Base-by-base conservation (phyloP, 768 basidiomycete genomes). In the Clitopilus passeckerianus region DNA sequence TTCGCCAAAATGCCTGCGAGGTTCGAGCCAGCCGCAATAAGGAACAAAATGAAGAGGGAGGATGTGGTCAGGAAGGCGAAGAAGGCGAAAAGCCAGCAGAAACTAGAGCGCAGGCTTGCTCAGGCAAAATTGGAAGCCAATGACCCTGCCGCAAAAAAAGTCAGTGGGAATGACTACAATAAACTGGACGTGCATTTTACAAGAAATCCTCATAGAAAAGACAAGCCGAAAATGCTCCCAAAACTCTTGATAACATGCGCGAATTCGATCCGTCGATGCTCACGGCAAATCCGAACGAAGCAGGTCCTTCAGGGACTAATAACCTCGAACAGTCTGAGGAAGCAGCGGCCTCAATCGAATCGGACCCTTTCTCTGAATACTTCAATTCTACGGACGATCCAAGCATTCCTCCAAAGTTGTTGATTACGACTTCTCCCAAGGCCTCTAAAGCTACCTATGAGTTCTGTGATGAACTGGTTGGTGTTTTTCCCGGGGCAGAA, bases 191-290 rank as follows among this genome's bases (percentile, higher is more conserved):
- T 20, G 20, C 24, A 46, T 22, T 27, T 16, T 22, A 15, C 5
- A 10, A 63, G 27, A 23, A 10, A 22, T 30, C 41, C 34, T 46
- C 10, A 10, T 59, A 95, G 93, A 88, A 87, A 86, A 86, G 95
- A 59, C 74, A 91, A 22, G 81, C 84, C 6, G 85, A 90, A 66
- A 97, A 97, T 77, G 80, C 95, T 9, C 95, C 95, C 0, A 83
- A 83, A 50, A 99, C 97, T 0, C 83, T 98, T 22, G 97, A 99
- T 69, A 98, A 98, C 70, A 90, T 86, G 60, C 86, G 95, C 61
- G 89, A 95, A 71, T 90, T 86, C 68, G 90, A 90, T 68, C 87
- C 87, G 6, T 86, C 86, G 35, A 79, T 85, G 68, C 71, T 85
- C 37, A 85, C 85, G 24, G 80, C 83, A 41, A 76, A 85, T 60